A percentile compares a stretch with the other conserved stretches of the same genome.
phyloP scores from a whole-genome alignment of 805 yeast species.

The Debaryomyces tyrocola region DNA sequence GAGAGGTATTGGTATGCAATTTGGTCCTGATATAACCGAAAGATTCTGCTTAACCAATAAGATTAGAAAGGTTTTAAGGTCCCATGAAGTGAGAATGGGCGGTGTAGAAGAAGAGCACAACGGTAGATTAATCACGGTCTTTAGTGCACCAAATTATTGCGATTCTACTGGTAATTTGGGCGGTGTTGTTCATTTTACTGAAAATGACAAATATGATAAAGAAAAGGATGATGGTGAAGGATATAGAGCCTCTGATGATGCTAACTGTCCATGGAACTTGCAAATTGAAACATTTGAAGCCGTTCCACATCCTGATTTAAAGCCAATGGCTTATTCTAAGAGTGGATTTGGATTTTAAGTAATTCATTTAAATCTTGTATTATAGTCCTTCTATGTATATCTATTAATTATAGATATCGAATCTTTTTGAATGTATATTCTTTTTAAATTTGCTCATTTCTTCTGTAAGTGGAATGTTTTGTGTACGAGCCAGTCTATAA shows the following conservation, averaged over 20 bases:
- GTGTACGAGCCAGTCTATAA: too few relatives aligned
- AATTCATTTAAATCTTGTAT: neutral
- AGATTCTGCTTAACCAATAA: constrained; percentile 70
- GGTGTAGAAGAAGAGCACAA: constrained; percentile 90
- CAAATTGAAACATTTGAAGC: constrained; percentile 68
- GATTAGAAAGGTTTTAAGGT: constrained; percentile 78
- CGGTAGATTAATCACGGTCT: constrained; percentile 87
- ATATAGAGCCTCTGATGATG: constrained; percentile 33
- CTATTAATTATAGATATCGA: neutral
- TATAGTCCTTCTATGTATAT: neutral
- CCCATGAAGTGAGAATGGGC: constrained; percentile 92
- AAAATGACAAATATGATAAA: constrained; percentile 44
- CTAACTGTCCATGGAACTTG: constrained; percentile 47
- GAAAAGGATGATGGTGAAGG: constrained; percentile 46
- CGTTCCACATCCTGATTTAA: constrained; percentile 85
- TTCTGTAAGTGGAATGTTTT: too few relatives aligned
- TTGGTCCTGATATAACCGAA: constrained; percentile 93
- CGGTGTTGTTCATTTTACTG: constrained; percentile 75
- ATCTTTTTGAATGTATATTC: too few relatives aligned
- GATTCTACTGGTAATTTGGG: constrained; percentile 90
- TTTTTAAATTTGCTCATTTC: too few relatives aligned
- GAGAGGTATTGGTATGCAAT: constrained; percentile 94
- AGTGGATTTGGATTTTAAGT: constrained; percentile 41
- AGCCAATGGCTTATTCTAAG: constrained; percentile 87
- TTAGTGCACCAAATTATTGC: constrained; percentile 97